Evolutionary conservation across 2,329 filamentous ascomycete genomes (phyloP).

Genomic region (Pyricularia sp.): DNA sequence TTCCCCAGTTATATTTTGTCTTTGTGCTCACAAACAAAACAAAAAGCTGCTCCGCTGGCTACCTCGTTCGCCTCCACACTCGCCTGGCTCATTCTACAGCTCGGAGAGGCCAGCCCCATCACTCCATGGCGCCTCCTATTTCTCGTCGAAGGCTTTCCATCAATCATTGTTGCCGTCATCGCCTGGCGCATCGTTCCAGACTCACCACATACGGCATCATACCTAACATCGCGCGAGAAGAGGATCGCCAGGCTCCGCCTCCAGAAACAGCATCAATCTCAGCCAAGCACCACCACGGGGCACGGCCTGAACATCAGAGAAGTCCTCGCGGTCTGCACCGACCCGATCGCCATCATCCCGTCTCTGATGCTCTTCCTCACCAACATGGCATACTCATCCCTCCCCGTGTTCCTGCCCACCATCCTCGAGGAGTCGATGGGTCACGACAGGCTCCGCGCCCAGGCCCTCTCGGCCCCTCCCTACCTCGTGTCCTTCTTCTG

Average conservation of each 20-base stretch:
- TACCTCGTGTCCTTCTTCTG: slow-evolving; percentile 66
- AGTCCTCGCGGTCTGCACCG: slow-evolving; percentile 47
- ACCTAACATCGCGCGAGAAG: slow-evolving; percentile 53
- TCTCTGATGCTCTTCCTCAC: slow-evolving; percentile 78
- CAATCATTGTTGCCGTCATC: slow-evolving; percentile 61
- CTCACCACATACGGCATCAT: slow-evolving; percentile 55
- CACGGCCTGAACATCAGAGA: slow-evolving; percentile 42
- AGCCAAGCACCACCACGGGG: slow-evolving; percentile 4
- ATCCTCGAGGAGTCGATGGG: slow-evolving; percentile 68
- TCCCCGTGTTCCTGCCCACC: slow-evolving; percentile 80
- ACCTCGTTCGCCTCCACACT: slow-evolving; percentile 74
- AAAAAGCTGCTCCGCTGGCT: slow-evolving; percentile 65
- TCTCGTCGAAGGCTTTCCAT: slow-evolving; percentile 77
- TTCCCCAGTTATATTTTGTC: slow-evolving; percentile 7
- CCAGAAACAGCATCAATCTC: slow-evolving; percentile 19
- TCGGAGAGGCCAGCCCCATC: slow-evolving; percentile 57
- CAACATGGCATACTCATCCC: slow-evolving; percentile 80
- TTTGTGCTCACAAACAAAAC: slow-evolving; percentile 43
- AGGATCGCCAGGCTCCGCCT: slow-evolving; percentile 64
- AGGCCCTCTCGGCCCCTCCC: slow-evolving; percentile 73
- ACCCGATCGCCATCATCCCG: slow-evolving; percentile 66
- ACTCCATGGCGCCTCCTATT: slow-evolving; percentile 83
- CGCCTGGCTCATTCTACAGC: slow-evolving; percentile 66
- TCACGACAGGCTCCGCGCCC: slow-evolving; percentile 55
- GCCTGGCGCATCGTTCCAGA: slow-evolving; percentile 74